These are phyloP conservation scores for Adansonia digitata DNA, from an alignment of 345 rosid genomes.

Conservation along the genomic window DNA sequence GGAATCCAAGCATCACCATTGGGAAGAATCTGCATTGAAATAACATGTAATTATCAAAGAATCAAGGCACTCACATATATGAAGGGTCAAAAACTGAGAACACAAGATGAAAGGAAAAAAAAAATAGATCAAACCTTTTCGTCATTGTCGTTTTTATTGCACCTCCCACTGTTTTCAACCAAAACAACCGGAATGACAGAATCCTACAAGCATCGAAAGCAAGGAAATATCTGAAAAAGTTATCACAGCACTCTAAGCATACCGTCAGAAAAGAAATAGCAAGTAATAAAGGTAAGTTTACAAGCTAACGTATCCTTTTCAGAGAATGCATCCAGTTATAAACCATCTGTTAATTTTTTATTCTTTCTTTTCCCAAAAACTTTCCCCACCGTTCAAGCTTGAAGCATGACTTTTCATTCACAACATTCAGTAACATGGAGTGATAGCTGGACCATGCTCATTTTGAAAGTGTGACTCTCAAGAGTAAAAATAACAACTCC, in stretches of 20 bases:
- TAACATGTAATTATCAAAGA: constrained; percentile 2
- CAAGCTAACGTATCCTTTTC: neutral
- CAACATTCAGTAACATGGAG: neutral
- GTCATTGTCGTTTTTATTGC: constrained; percentile 68
- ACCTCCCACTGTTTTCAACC: constrained; percentile 84
- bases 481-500: neutral
- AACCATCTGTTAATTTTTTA: neutral
- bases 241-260: neutral
- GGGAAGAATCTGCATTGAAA: constrained; percentile 49
- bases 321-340: constrained; percentile 2
- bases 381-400: neutral
- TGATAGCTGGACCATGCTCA: neutral
- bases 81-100: neutral
- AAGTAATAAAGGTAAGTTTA: neutral
- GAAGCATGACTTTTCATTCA: neutral
- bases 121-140: constrained; percentile 49
- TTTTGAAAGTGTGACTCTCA: neutral
- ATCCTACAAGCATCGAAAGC: constrained; percentile 33
- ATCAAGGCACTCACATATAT: neutral
- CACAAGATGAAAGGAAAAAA: neutral
- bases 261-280: neutral
- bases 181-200: constrained; percentile 46
- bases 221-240: neutral
- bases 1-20: constrained; percentile 74
- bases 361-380: neutral